Evolutionary conservation across 495 filamentous ascomycete genomes (phyloP).

Genomic region (Daldinia childiae): DNA sequence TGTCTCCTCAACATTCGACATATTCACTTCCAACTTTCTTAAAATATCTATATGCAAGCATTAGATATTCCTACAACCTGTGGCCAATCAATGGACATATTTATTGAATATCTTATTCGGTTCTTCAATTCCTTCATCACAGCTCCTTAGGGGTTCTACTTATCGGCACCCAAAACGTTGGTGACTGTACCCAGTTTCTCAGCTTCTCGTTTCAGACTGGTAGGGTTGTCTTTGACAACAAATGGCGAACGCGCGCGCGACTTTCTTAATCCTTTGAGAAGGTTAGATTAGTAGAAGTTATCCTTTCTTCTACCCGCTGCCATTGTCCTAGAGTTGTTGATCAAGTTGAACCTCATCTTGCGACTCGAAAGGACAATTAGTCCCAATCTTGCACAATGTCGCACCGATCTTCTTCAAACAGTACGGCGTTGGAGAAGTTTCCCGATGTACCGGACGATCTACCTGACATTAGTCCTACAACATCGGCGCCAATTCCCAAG

Average conservation of each 20-base stretch:
- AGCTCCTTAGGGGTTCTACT: not conserved
- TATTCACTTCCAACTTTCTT: not conserved
- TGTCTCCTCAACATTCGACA: no score
- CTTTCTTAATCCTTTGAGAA: not conserved
- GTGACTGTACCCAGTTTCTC: not conserved
- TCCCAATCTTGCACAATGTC: conserved; percentile 15
- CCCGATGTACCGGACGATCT: conserved; percentile 21
- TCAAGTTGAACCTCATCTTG: not conserved
- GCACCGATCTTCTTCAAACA: conserved; percentile 23
- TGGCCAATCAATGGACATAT: not conserved
- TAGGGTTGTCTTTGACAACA: not conserved
- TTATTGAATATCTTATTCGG: not conserved
- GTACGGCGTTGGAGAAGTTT: conserved; percentile 33
- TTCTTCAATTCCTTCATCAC: not conserved
- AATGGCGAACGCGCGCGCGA: not conserved
- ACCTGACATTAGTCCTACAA: not conserved
- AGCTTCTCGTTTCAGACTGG: not conserved
- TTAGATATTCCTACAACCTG: not conserved
- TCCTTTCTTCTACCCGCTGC: not conserved
- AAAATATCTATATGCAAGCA: not conserved
- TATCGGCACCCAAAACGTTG: not conserved
- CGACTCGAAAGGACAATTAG: not conserved
- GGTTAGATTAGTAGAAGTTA: not conserved
- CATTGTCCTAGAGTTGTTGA: not conserved
- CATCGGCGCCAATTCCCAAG: not conserved